A percentile compares a stretch with the other conserved stretches of the same genome.
These are phyloP conservation scores for Yamadazyma blattariae DNA, from an alignment of 1,139 yeast genomes.

Conservation along the genomic window DNA sequence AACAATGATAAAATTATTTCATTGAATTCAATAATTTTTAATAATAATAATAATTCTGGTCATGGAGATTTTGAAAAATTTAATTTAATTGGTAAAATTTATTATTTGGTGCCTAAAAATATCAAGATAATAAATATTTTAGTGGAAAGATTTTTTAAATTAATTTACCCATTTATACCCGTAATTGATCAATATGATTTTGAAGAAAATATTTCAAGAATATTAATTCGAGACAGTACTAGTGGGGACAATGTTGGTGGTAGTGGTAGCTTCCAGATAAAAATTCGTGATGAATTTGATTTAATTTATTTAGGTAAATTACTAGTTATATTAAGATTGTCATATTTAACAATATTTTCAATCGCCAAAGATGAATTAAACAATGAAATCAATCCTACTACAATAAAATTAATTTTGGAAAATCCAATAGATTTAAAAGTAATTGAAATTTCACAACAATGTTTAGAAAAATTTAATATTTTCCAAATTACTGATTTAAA, in stretches of 20 bases:
- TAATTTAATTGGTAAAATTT: constrained; percentile 27
- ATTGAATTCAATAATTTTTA: constrained; percentile 5
- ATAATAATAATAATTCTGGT: not conserved
- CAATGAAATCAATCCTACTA: constrained; percentile 21
- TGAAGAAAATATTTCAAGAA: constrained; percentile 6
- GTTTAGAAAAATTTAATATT: constrained; percentile 36
- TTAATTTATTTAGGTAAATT: constrained; percentile 28
- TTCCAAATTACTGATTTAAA: constrained; percentile 2
- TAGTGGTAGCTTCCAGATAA: not conserved
- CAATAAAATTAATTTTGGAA: constrained; percentile 10
- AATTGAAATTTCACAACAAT: constrained; percentile 33
- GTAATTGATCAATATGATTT: constrained; percentile 41
- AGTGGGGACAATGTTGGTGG: not conserved
- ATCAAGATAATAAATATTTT: constrained; percentile 36
- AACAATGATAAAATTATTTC: constrained; percentile 2
- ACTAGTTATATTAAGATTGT: constrained; percentile 23
- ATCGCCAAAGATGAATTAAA: constrained; percentile 25
- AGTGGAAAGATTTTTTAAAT: constrained; percentile 41
- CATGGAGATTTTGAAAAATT: constrained; percentile 5
- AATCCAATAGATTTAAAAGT: constrained; percentile 26
- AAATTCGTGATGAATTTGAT: constrained; percentile 25
- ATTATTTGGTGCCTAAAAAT: constrained; percentile 36
- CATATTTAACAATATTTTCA: constrained; percentile 15
- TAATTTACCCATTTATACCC: constrained; percentile 48
- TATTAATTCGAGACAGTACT: not conserved